phyloP scores from a whole-genome alignment of 2,329 filamentous ascomycete genomes.

The Davidsoniella australis region DNA sequence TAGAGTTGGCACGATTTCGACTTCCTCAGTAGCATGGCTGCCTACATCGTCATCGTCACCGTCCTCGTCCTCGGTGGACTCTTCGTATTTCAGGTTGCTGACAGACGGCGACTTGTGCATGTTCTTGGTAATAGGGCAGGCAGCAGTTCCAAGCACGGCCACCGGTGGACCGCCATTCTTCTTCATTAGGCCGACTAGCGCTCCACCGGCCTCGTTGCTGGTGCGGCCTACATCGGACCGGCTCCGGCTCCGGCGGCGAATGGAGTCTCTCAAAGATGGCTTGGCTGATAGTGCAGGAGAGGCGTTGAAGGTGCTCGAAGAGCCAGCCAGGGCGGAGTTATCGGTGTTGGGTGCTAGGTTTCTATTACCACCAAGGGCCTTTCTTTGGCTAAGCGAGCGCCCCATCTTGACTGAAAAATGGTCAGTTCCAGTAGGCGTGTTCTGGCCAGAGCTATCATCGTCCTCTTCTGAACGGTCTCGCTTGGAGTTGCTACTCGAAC shows the following conservation, averaged over 20 bases:
- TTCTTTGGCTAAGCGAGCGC: slow-evolving; percentile 33
- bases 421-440: slow-evolving; percentile 6
- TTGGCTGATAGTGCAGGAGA: slow-evolving; percentile 37
- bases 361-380: slow-evolving; percentile 38
- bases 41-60: slow-evolving; percentile 41
- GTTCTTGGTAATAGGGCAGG: neutral
- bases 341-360: slow-evolving; percentile 40
- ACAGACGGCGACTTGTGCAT: neutral
- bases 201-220: slow-evolving; percentile 24
- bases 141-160: slow-evolving; percentile 16
- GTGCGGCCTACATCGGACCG: slow-evolving; percentile 34
- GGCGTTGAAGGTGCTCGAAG: slow-evolving; percentile 30
- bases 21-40: slow-evolving; percentile 42
- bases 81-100: slow-evolving; percentile 18
- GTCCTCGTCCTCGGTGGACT: slow-evolving; percentile 45
- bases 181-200: slow-evolving; percentile 33
- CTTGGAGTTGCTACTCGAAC: slow-evolving; percentile 18
- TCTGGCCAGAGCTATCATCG: neutral
- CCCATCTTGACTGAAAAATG: slow-evolving; percentile 26
- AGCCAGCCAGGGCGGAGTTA: slow-evolving; percentile 35
- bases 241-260: slow-evolving; percentile 34
- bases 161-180: slow-evolving; percentile 37
- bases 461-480: neutral
- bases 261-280: slow-evolving; percentile 27
- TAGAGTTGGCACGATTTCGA: slow-evolving; percentile 52